phyloP scores from a whole-genome alignment of 2,329 filamentous ascomycete species.

The Sporothrix schenckii region DNA sequence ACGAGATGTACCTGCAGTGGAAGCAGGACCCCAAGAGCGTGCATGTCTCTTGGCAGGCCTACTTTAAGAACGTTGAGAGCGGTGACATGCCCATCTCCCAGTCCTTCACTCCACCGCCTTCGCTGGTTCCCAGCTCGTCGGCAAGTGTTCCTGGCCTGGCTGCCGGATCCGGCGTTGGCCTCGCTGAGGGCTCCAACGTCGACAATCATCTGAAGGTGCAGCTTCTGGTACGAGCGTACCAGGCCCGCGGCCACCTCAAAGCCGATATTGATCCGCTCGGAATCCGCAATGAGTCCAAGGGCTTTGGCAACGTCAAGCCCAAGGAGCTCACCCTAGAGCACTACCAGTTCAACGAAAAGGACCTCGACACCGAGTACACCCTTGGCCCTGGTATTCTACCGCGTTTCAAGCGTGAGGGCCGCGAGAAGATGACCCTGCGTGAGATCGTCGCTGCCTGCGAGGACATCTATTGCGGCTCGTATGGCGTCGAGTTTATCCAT shows the following conservation, averaged over 20 bases:
- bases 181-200: slow-evolving; percentile 75
- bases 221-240: slow-evolving; percentile 93
- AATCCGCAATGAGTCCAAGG: slow-evolving; percentile 82
- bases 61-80: slow-evolving; percentile 99
- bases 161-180: slow-evolving; percentile 62
- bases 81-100: slow-evolving; percentile 97
- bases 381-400: slow-evolving; percentile 94
- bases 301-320: slow-evolving; percentile 83
- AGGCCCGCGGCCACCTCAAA: slow-evolving; percentile 97
- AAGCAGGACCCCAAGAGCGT: slow-evolving; percentile 91
- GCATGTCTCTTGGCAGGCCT: slow-evolving; percentile 97
- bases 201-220: slow-evolving; percentile 98
- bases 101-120: slow-evolving; percentile 94
- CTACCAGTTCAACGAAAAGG: slow-evolving; percentile 93
- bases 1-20: slow-evolving; percentile 99
- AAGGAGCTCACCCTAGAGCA: slow-evolving; percentile 91
- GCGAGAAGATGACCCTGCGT: slow-evolving; percentile 93
- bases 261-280: slow-evolving; percentile 95
- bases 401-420: slow-evolving; percentile 83
- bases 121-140: slow-evolving; percentile 78
- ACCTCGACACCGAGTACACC: slow-evolving; percentile 87
- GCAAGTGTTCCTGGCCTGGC: slow-evolving; percentile 75
- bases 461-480: slow-evolving; percentile 95
- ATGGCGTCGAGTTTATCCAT: slow-evolving; percentile 97
- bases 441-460: slow-evolving; percentile 95